Evolutionary conservation across 2,329 filamentous ascomycete genomes (phyloP).

Genomic region (Aspergillus sp.): DNA sequence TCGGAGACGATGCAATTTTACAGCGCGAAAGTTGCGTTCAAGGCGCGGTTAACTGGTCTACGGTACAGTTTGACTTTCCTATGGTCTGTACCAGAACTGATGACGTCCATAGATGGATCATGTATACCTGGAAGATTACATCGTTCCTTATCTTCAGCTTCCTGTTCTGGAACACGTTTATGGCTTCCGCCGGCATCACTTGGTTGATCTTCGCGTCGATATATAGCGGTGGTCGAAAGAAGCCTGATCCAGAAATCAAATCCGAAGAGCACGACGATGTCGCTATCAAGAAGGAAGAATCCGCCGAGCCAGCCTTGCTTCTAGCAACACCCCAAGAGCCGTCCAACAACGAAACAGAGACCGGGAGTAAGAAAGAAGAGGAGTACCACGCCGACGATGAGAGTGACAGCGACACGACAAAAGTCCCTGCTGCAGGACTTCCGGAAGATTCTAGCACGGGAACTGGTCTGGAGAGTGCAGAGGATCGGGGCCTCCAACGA

Average conservation of each 20-base stretch:
- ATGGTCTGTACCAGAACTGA: slow-evolving; percentile 16
- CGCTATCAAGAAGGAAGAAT: slow-evolving; percentile 15
- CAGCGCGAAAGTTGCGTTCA: slow-evolving; percentile 64
- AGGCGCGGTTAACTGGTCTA: slow-evolving; percentile 72
- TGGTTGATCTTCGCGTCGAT: slow-evolving; percentile 59
- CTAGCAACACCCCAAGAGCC: slow-evolving; percentile 6
- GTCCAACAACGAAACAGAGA: background rate
- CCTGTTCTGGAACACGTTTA: slow-evolving; percentile 74
- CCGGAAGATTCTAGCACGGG: slow-evolving; percentile 52
- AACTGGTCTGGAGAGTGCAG: slow-evolving; percentile 48
- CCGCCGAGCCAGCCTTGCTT: slow-evolving; percentile 7
- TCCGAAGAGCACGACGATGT: slow-evolving; percentile 3
- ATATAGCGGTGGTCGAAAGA: slow-evolving; percentile 25
- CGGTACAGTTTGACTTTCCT: slow-evolving; percentile 39
- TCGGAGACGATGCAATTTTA: slow-evolving; percentile 75
- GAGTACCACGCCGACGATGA: slow-evolving; percentile 12
- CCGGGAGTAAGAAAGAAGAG: slow-evolving; percentile 27
- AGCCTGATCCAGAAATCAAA: background rate
- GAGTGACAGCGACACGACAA: slow-evolving; percentile 4
- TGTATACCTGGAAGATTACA: slow-evolving; percentile 77
- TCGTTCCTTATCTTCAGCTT: slow-evolving; percentile 68
- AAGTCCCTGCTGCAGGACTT: slow-evolving; percentile 17
- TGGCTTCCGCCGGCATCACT: slow-evolving; percentile 63
- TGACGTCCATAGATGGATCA: slow-evolving; percentile 61
- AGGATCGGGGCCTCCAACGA: slow-evolving; percentile 30